Evolutionary conservation across 768 basidiomycete genomes (phyloP), one percentile per base, ranked within the genome.

Genomic region (Boletus vinaceobasis): DNA sequence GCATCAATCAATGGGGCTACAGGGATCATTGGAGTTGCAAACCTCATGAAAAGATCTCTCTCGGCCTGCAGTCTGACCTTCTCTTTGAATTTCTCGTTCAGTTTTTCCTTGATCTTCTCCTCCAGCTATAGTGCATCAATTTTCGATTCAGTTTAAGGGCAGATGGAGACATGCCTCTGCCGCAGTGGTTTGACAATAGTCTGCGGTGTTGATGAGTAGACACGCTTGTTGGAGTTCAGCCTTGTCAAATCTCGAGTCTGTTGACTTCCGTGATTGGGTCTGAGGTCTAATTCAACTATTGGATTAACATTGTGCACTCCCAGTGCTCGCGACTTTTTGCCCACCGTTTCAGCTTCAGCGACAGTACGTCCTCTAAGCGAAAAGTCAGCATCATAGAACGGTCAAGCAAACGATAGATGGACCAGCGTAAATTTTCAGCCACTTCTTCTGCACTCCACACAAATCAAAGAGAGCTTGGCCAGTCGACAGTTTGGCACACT

Each of bases 371-470:
- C 77, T 99, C 97, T 88, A 58, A 42, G 19, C 35, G 42, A 51
- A n/a, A 49, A 21, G 47, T 55, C n/a, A 53, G 15, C 29, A 23
- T 14, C 5, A 35, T 19, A 13, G 50, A 19, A 7, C 5, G 15
- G 36, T 53, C 17, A 46, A 42, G 19, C 19, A 36, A 47, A 48
- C 10, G 27, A 45, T 21, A 11, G 17, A 72, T 78, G 33, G 17
- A 90, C 93, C 92, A 45, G 96, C 94, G 74, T 96, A 99, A 40
- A 94, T 85, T 60, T 84, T 82, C 33, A 99, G 73, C 95, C 96
- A 98, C 68, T 98, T 98, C 68, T 86, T 92, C 65, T 93, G 92
- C 37, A 99, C 71, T 17, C 76, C 79, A 50, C 83, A 84, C 35
- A 99, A 68, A 60, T 96, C 93, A 68, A 85, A 88, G 57, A 99